Base-by-base conservation (phyloP, 805 yeast genomes). In the Dipodascus albidus region DNA sequence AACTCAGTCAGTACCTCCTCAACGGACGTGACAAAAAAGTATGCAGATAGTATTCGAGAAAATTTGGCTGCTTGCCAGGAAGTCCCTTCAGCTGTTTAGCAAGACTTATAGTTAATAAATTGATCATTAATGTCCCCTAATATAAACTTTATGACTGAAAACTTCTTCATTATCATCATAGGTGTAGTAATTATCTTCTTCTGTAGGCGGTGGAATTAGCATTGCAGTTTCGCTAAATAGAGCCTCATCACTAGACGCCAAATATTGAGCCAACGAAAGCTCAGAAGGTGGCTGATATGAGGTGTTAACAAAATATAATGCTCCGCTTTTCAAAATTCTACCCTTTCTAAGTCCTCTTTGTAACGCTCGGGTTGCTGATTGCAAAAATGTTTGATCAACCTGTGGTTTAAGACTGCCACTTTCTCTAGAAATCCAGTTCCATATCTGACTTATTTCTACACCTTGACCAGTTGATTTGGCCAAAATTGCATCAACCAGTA, bases 341-440 rank as follows among this genome's bases (percentile, higher is more conserved):
- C 71, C 70, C 50, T 66, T 60, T 24, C 72, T 58, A 19, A 68
- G 60, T 3, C 67, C 69, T 1, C 72, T 58, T 53, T 68, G 72
- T 48, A 68, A 54, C n/a, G 72, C 72, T 44, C 71, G 60, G 17
- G 67, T 62, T 1, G 69, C 68, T 0, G 68, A 61, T 52, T 68
- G 71, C 38, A 65, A 60, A 57, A 68, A 66, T 3, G 64, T 53
- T 8, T 69, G 61, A 53, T 66, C 68, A 19, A 67, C 60, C 1
- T 61, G 59, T 33, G 57, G 56, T 11, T 61, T 56, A 6, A 38
- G 20, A 3, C 60, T 57, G 6, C 54, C 50, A 14, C 64, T 59
- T 48, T 64, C 65, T 3, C 55, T 52, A 2, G 60, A 62, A 8
- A 62, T 61, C 65, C 65, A 62, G 15, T 55, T 53, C 63, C 63